Conservation (phyloP, 495 filamentous ascomycete genomes). For the Hyaloscypha hepaticicola region DNA sequence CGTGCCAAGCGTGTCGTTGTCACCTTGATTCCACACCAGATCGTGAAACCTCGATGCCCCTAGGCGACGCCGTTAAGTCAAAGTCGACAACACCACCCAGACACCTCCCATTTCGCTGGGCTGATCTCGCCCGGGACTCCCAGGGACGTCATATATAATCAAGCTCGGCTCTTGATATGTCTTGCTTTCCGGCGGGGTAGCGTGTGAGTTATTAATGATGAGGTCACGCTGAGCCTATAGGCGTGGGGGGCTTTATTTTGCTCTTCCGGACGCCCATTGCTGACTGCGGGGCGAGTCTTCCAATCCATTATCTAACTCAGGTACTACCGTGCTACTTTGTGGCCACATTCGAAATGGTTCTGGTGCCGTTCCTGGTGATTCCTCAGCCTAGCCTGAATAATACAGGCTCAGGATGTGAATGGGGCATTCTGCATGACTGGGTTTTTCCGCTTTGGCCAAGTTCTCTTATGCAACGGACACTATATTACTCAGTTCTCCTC, state of each 20-base stretch:
- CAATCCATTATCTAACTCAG: constrained; percentile 28
- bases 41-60: neutral
- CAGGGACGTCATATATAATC: constrained; percentile 17
- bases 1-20: neutral
- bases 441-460: constrained; percentile 10
- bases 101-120: neutral
- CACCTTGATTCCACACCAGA: constrained; percentile 15
- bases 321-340: constrained; percentile 13
- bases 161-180: constrained; percentile 4
- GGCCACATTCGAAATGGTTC: constrained; percentile 1
- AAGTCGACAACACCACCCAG: constrained; percentile 11
- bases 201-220: constrained; percentile 30
- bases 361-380: constrained; percentile 23
- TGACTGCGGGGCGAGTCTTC: constrained; percentile 30
- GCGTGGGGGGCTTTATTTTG: constrained; percentile 28
- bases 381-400: constrained; percentile 20
- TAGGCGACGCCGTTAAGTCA: constrained; percentile 11
- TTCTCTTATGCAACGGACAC: constrained; percentile 17
- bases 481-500: constrained; percentile 26
- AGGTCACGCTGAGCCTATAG: constrained; percentile 27
- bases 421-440: constrained; percentile 13
- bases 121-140: constrained; percentile 18
- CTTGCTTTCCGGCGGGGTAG: constrained; percentile 23
- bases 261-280: constrained; percentile 21
- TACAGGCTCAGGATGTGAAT: constrained; percentile 14